Conservation (phyloP, 257 asterid species). For the Solanum lycopersicoides region DNA sequence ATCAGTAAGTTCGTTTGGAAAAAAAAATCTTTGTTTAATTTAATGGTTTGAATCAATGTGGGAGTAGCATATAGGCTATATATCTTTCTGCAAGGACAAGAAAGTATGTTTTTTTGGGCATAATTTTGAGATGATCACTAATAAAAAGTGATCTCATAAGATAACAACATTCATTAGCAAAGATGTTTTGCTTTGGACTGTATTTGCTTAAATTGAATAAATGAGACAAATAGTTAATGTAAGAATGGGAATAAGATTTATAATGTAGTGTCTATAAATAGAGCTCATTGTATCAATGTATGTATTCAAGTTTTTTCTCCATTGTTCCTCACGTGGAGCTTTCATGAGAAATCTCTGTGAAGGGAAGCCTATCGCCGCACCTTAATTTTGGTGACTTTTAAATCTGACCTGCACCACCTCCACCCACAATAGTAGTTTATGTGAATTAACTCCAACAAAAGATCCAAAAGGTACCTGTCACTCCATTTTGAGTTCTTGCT, state of each 20-base stretch:
- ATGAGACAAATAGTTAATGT: background rate
- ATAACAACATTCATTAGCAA: background rate
- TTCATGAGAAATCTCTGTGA: background rate
- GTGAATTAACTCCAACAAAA: background rate
- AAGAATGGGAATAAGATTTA: background rate
- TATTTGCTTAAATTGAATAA: background rate
- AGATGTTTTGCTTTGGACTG: background rate
- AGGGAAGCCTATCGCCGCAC: background rate
- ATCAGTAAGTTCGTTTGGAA: conserved; percentile 42
- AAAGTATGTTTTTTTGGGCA: background rate
- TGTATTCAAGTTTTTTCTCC: too few species aligned
- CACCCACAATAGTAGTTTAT: background rate
- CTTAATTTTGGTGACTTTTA: background rate
- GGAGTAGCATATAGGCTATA: background rate
- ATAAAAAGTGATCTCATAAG: background rate
- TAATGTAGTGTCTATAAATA: background rate
- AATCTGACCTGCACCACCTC: background rate
- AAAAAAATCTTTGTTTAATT: background rate
- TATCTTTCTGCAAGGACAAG: background rate
- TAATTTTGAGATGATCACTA: background rate
- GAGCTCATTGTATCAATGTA: background rate
- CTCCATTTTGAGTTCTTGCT: background rate
- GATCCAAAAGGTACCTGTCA: background rate
- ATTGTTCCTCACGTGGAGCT: background rate
- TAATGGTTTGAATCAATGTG: background rate